Evolutionary conservation across 176 grass and related monocot genomes (phyloP).

Genomic region (Melocanna baccifera): DNA sequence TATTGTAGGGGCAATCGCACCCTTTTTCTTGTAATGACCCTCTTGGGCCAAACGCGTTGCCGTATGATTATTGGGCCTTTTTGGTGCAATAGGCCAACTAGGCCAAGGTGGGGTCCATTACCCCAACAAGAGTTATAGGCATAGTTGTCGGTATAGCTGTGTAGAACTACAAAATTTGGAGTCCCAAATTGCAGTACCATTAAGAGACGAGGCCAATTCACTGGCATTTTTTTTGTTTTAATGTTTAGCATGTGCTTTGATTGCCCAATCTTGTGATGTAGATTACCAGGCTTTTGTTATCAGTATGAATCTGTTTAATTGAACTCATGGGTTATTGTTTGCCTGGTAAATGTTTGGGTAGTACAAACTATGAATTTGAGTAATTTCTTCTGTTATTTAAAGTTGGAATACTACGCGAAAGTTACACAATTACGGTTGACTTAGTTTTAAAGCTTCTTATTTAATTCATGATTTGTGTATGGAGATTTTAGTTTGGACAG

Average conservation of each 20-base stretch:
- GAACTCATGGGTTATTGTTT: neutral
- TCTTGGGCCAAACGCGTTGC: too few species aligned
- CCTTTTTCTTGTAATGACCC: too few species aligned
- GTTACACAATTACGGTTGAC: neutral
- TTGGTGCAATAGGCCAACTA: too few species aligned
- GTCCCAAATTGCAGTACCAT: neutral
- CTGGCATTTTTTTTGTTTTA: neutral
- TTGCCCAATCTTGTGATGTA: neutral
- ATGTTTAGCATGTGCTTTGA: neutral
- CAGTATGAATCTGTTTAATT: neutral
- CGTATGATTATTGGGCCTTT: too few species aligned
- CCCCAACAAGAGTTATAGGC: too few species aligned
- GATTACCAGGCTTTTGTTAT: neutral
- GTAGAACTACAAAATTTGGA: neutral
- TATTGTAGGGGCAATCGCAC: too few species aligned
- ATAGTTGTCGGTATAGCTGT: neutral
- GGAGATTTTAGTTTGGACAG: too few species aligned
- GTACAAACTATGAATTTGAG: neutral
- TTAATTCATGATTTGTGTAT: slow-evolving; percentile 12
- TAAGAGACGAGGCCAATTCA: neutral
- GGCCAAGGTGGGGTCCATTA: too few species aligned
- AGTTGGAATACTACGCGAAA: neutral
- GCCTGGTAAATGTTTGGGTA: neutral
- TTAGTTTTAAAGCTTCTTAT: neutral
- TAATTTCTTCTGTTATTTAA: neutral